Evolutionary conservation across 2,329 filamentous ascomycete genomes (phyloP).

Genomic region (Escovopsis weberi): DNA sequence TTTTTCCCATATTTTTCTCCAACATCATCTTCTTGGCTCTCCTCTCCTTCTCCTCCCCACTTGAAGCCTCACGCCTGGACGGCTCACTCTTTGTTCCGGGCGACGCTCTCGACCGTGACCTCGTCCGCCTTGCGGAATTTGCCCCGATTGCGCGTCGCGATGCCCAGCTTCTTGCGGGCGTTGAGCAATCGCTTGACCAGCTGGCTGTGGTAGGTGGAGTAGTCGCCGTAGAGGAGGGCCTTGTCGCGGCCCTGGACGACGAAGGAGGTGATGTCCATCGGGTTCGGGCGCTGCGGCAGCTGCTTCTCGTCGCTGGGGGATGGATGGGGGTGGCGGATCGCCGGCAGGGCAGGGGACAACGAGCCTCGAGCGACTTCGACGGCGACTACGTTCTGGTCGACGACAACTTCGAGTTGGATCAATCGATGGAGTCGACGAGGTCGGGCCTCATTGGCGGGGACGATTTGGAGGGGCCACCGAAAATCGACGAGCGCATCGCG

Average conservation of each 20-base stretch:
- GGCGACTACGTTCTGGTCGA: too few relatives aligned
- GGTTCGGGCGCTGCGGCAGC: constrained; percentile 2
- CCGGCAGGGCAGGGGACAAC: too few relatives aligned
- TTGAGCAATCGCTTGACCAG: constrained; percentile 70
- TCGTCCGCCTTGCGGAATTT: constrained; percentile 64
- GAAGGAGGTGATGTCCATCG: constrained; percentile 83
- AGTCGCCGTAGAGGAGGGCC: constrained; percentile 77
- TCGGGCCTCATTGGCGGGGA: constrained; percentile 1
- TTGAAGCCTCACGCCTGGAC: not conserved
- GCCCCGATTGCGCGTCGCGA: constrained; percentile 69
- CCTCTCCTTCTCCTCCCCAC: too few relatives aligned
- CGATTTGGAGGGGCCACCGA: not conserved
- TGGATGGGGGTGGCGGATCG: too few relatives aligned
- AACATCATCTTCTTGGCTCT: too few relatives aligned
- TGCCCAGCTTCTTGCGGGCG: constrained; percentile 70
- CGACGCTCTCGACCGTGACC: constrained; percentile 62
- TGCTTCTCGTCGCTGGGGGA: too few relatives aligned
- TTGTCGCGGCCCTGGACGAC: constrained; percentile 67
- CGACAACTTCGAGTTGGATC: too few relatives aligned
- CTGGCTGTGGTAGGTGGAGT: constrained; percentile 69
- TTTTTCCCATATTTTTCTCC: too few relatives aligned
- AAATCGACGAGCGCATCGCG: constrained; percentile 1
- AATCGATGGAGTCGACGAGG: too few relatives aligned
- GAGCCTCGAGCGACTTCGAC: not conserved
- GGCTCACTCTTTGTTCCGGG: constrained; percentile 58